phyloP scores from a whole-genome alignment of 257 asterid genomes.

The Solanum medicagineum region DNA sequence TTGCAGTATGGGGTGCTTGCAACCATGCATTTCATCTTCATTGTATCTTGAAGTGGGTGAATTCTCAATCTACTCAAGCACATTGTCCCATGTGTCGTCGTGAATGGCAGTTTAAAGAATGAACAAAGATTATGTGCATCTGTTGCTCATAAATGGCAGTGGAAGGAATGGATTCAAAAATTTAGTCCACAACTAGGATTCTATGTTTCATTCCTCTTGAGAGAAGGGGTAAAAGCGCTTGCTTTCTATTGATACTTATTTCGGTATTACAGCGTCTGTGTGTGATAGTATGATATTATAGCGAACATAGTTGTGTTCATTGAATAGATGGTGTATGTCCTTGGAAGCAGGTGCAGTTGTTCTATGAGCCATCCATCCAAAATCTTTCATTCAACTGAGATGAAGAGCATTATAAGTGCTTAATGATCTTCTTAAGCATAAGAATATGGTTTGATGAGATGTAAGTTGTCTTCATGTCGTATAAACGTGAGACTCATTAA shows the following conservation, averaged over 20 bases:
- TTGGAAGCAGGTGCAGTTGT: background rate
- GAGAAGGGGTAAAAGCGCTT: background rate
- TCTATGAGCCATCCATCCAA: background rate
- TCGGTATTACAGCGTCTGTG: background rate
- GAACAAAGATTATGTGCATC: background rate
- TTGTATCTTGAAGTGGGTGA: conserved; percentile 91
- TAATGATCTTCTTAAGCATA: conserved; percentile 12
- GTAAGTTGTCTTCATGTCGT: background rate
- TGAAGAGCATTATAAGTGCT: conserved; percentile 80
- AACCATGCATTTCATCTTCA: conserved; percentile 93
- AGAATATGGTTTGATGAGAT: background rate
- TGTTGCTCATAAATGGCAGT: background rate
- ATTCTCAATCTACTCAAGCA: conserved; percentile 77
- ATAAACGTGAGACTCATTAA: background rate
- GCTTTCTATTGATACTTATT: background rate
- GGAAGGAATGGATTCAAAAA: background rate
- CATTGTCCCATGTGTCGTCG: conserved; percentile 94
- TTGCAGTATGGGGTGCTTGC: conserved; percentile 79
- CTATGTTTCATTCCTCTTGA: background rate
- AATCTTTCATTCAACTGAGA: conserved; percentile 16
- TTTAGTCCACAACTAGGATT: background rate
- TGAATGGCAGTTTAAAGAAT: conserved; percentile 91
- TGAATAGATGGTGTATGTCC: background rate
- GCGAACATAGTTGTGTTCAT: background rate
- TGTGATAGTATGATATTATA: background rate